Evolutionary conservation across 106 monocot genomes (phyloP).

Genomic region (Agapanthus africanus): DNA sequence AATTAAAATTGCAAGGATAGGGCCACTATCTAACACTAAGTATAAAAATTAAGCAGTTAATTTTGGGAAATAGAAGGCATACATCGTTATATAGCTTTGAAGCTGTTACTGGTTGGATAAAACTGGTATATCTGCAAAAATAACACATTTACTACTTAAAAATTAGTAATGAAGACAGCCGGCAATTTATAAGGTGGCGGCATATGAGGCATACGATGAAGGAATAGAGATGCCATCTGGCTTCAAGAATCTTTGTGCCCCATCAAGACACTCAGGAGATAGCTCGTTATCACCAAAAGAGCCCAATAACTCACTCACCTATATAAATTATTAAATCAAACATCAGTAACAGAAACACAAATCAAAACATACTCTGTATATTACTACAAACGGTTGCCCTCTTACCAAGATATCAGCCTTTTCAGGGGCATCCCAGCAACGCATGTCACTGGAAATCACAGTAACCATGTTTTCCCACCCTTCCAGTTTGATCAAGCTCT

Average conservation of each 20-base stretch:
- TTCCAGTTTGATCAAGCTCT: constrained; percentile 87
- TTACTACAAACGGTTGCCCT: too few species aligned
- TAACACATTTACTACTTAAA: constrained; percentile 8
- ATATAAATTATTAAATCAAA: neutral
- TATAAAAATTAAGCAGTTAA: neutral
- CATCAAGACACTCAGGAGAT: constrained; percentile 96
- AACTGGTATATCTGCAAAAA: constrained; percentile 80
- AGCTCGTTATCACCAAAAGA: constrained; percentile 98
- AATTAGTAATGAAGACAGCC: neutral
- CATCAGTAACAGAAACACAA: neutral
- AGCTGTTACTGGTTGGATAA: constrained; percentile 84
- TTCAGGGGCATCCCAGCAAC: constrained; percentile 94
- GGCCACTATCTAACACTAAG: neutral
- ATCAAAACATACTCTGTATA: too few species aligned
- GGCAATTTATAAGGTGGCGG: neutral
- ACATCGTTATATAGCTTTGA: constrained; percentile 98
- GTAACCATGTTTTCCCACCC: constrained; percentile 80
- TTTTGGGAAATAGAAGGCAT: neutral
- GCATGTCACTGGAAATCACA: constrained; percentile 89
- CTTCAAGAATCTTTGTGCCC: constrained; percentile 85
- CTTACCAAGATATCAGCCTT: constrained; percentile 96
- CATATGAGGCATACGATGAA: constrained; percentile 43
- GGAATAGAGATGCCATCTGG: constrained; percentile 98
- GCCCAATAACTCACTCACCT: constrained; percentile 94
- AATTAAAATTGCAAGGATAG: neutral